These are phyloP conservation scores for Aspergillus cavernicola DNA, from an alignment of 495 filamentous ascomycete genomes.

Conservation along the genomic window DNA sequence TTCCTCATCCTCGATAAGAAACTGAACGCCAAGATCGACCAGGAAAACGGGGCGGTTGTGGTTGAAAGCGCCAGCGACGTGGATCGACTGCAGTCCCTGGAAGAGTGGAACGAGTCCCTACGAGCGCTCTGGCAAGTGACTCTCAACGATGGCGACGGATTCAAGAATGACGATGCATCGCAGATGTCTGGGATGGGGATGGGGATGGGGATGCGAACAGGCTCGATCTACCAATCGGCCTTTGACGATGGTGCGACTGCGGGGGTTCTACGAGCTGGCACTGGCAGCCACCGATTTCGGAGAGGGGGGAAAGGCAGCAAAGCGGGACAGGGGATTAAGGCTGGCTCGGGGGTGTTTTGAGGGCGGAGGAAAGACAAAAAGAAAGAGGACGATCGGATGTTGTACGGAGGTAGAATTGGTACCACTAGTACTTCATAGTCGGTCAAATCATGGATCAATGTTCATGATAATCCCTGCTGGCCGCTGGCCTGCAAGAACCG, in stretches of 20 bases:
- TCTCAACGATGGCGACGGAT: conserved; percentile 71
- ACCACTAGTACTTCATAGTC: conserved; percentile 1
- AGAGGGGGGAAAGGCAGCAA: conserved; percentile 23
- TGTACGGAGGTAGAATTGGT: conserved; percentile 4
- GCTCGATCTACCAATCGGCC: conserved; percentile 26
- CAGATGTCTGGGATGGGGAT: conserved; percentile 19
- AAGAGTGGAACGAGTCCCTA: conserved; percentile 68
- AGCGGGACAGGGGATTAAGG: conserved; percentile 18
- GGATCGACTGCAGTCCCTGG: conserved; percentile 68
- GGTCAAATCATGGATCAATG: conserved; percentile 2
- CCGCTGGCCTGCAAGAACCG: not conserved
- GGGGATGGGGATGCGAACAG: conserved; percentile 14
- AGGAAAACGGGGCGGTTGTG: conserved; percentile 76
- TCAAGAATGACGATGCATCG: conserved; percentile 43
- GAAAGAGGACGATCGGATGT: not conserved
- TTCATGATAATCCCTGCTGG: conserved; percentile 1
- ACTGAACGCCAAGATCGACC: conserved; percentile 84
- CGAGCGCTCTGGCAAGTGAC: conserved; percentile 59
- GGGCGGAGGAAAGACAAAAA: not conserved
- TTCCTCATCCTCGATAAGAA: conserved; percentile 89
- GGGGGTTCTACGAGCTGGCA: conserved; percentile 14
- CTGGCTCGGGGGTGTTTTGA: conserved; percentile 15
- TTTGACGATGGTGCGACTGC: conserved; percentile 34
- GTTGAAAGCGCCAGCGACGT: conserved; percentile 71
- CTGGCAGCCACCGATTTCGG: conserved; percentile 22